Evolutionary conservation across 768 basidiomycete genomes (phyloP).

Genomic region (Suillus fuscotomentosus): DNA sequence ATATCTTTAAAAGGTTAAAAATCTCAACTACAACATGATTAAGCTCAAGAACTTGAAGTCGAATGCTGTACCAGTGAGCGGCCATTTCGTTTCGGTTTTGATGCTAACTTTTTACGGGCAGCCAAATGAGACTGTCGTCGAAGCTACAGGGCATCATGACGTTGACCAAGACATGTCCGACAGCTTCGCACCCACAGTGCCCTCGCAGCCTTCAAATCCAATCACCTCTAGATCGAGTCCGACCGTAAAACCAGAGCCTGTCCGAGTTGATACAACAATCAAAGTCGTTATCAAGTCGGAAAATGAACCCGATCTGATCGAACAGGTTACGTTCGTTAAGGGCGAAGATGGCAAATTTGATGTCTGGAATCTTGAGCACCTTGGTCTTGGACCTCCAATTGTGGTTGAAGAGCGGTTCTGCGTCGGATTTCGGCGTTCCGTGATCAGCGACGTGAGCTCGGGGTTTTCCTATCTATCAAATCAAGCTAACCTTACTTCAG

Average conservation of each 20-base stretch:
- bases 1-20: not conserved
- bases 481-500: not conserved
- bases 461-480: not conserved
- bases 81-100: not conserved
- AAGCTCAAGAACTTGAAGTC: not conserved
- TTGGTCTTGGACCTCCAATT: constrained; percentile 11
- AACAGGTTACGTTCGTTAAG: constrained; percentile 3
- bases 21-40: not conserved
- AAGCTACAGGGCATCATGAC: not conserved
- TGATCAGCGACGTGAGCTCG: constrained; percentile 14
- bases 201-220: not conserved
- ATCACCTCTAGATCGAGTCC: no score
- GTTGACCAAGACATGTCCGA: not conserved
- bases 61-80: not conserved
- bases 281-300: constrained; percentile 10
- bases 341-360: constrained; percentile 10
- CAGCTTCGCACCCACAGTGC: not conserved
- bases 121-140: not conserved
- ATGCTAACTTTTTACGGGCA: not conserved
- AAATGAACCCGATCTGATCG: not conserved
- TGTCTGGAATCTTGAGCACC: constrained; percentile 8
- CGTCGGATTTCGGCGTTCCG: constrained; percentile 14
- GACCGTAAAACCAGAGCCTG: not conserved
- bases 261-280: not conserved
- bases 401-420: constrained; percentile 7